Base-by-base conservation (phyloP, 495 filamentous ascomycete species). In the Hyaloscypha bicolor region DNA sequence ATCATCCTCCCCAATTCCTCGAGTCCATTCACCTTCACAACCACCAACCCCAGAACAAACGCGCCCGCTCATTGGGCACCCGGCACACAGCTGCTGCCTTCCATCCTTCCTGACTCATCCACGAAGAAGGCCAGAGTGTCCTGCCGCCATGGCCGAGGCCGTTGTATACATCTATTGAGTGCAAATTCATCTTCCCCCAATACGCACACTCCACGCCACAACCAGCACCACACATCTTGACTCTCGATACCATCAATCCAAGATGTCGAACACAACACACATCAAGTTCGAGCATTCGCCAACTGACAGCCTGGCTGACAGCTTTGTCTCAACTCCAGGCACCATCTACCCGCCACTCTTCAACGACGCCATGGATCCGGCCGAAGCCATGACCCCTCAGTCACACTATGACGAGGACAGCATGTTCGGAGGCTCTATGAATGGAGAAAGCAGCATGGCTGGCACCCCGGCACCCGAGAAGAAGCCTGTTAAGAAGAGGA, bases 401-500 rank as follows among this genome's bases (percentile, higher is more conserved):
- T 81, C 82, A 16, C 42, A 0, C 42, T 72, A 66, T 65, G 57
- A 63, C 62, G 77, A 75, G 55, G 77, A 79, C 4, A 72, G 75
- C 25, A 69, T 71, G 68, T 73, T 75, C 33, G 71, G 60, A 21
- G 66, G 64, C 58, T 64, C 60, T 0, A 55, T 66, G 11, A 51
- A 53, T 32, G 48, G 55, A 16, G 48, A 48, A 12, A 67, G 30
- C 33, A 67, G 60, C 29, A 31, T 56, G 2, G 65, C 55, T 35
- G 72, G 70, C 37, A 69, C 67, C 32, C 72, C 72, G 3, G 67
- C 66, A 39, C 58, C 74, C 42, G 89, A 93, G 71, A 93, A 90
- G 84, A 96, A 92, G 82, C 87, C 89, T 2, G 79, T 83, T 51
- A 98, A 97, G 88, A 99, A 99, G 86, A 85, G 95, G 77, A 99